phyloP scores from a whole-genome alignment of 179 eudicot genomes.

The Beta lomatogona region DNA sequence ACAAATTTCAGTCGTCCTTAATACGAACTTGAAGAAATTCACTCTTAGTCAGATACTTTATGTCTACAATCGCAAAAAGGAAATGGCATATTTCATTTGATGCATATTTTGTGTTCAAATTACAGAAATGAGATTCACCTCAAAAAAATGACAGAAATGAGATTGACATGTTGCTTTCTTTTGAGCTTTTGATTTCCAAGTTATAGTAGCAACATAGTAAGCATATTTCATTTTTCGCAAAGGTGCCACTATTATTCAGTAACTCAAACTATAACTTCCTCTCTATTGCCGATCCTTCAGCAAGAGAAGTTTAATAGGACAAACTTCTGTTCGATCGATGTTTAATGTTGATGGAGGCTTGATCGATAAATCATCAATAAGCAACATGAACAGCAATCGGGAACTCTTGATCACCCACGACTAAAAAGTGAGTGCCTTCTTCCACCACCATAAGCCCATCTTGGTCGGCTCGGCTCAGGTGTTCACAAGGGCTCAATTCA shows the following conservation, averaged over 20 bases:
- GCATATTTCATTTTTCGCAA: neutral
- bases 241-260: neutral
- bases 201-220: neutral
- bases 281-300: neutral
- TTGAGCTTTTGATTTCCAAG: neutral
- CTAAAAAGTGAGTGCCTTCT: slow-evolving; percentile 50
- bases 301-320: neutral
- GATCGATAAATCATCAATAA: neutral
- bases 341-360: neutral
- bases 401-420: slow-evolving; percentile 61
- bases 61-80: neutral
- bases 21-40: neutral
- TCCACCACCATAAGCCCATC: slow-evolving; percentile 70
- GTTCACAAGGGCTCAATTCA: slow-evolving; percentile 67
- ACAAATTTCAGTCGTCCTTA: too few species aligned
- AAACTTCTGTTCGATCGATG: neutral
- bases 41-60: too few species aligned
- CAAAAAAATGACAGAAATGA: neutral
- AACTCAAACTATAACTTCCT: neutral
- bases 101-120: neutral
- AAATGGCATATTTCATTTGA: neutral
- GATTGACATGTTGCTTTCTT: slow-evolving; percentile 1
- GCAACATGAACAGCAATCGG: slow-evolving; percentile 42
- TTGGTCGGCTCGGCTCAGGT: slow-evolving; percentile 61
- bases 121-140: neutral